Conservation (phyloP, 805 yeast genomes). For the Saccharomyces eubayanus region DNA sequence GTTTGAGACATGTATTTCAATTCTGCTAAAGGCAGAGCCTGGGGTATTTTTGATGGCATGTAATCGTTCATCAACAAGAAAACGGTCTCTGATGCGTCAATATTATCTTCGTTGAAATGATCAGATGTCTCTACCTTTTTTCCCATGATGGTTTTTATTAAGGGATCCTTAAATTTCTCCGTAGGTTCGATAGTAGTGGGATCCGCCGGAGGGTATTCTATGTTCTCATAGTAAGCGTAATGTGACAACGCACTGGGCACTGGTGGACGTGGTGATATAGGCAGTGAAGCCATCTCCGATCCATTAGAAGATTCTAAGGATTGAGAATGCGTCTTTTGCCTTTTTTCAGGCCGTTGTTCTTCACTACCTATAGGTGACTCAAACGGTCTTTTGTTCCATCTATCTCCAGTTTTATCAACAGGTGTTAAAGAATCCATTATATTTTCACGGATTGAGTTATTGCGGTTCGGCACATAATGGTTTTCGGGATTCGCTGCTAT, state of each 20-base stretch:
- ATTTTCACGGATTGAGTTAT: neutral
- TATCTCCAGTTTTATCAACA: neutral
- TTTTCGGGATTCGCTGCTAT: neutral
- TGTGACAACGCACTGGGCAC: neutral
- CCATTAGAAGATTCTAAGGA: neutral
- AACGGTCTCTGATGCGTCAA: slow-evolving; percentile 38
- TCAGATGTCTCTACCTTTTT: slow-evolving; percentile 13
- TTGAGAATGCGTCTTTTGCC: neutral
- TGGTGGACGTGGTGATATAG: slow-evolving; percentile 1
- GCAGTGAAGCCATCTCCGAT: neutral
- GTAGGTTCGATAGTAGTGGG: slow-evolving; percentile 12
- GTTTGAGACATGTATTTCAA: slow-evolving; percentile 82
- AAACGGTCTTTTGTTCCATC: neutral
- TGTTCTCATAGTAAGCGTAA: slow-evolving; percentile 4
- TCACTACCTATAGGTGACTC: neutral
- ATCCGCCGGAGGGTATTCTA: slow-evolving; percentile 11
- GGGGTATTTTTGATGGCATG: slow-evolving; percentile 47
- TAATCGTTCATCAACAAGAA: slow-evolving; percentile 42
- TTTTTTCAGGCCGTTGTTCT: neutral
- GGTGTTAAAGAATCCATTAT: neutral
- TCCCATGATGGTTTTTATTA: slow-evolving; percentile 17
- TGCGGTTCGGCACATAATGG: neutral
- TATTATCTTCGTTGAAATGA: slow-evolving; percentile 29
- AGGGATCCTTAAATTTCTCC: slow-evolving; percentile 5
- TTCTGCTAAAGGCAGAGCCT: slow-evolving; percentile 69